These are phyloP conservation scores for Dothistroma septosporum DNA, from an alignment of 2,329 filamentous ascomycete genomes.

Conservation along the genomic window DNA sequence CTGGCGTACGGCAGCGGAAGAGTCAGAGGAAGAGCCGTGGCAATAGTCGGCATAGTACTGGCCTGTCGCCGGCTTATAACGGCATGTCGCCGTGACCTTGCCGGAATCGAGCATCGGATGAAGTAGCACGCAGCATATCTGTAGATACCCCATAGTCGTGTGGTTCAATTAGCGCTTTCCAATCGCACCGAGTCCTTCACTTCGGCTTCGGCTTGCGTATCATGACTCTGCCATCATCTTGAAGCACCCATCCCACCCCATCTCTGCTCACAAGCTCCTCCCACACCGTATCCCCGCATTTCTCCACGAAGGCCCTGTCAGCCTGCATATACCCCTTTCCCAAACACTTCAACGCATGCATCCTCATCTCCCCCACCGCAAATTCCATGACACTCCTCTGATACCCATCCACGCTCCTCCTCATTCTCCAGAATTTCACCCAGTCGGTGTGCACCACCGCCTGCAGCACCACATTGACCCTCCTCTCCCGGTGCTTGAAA, in stretches of 20 bases:
- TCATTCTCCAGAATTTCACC: constrained; percentile 68
- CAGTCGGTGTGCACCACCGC: constrained; percentile 80
- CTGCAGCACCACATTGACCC: constrained; percentile 63
- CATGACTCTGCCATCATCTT: constrained; percentile 62
- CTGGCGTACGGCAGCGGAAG: constrained; percentile 18
- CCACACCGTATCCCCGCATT: constrained; percentile 67
- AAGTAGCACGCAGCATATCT: not conserved
- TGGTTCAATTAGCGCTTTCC: not conserved
- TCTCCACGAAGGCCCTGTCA: constrained; percentile 65
- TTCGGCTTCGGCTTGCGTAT: constrained; percentile 61
- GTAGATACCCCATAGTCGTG: constrained; percentile 7
- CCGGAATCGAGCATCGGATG: not conserved
- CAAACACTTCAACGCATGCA: constrained; percentile 80
- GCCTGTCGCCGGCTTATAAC: not conserved
- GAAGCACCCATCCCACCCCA: constrained; percentile 79
- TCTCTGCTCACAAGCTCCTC: constrained; percentile 60
- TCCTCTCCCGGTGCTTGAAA: constrained; percentile 61
- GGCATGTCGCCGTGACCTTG: not conserved
- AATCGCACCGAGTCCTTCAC: not conserved
- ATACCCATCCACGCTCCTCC: constrained; percentile 72
- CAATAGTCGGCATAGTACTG: constrained; percentile 1
- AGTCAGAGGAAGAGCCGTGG: constrained; percentile 14
- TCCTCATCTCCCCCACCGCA: constrained; percentile 68
- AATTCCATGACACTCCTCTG: constrained; percentile 75
- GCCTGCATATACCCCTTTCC: constrained; percentile 75